A percentile compares a stretch with the other conserved stretches of the same genome.
phyloP scores from a whole-genome alignment of 2,329 filamentous ascomycete species.

The Periconia macrospinosa region DNA sequence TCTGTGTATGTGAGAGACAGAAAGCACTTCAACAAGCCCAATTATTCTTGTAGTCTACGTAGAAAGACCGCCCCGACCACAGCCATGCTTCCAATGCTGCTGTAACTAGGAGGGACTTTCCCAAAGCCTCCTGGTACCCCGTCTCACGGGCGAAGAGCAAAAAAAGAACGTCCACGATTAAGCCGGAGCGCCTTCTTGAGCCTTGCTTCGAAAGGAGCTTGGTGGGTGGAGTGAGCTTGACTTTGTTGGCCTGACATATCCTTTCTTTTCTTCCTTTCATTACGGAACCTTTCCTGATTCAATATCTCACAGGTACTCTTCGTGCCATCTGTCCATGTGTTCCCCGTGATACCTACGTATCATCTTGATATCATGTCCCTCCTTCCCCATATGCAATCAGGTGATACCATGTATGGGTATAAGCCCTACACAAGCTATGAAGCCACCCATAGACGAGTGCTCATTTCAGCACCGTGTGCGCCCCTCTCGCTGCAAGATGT shows the following conservation, averaged over 20 bases:
- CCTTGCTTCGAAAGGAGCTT: constrained; percentile 73
- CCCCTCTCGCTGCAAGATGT: constrained; percentile 85
- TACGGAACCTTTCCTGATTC: neutral
- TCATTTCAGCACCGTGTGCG: constrained; percentile 92
- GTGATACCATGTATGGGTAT: neutral
- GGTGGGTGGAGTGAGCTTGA: constrained; percentile 94
- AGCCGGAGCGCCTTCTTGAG: constrained; percentile 96
- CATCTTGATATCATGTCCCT: neutral
- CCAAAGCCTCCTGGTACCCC: constrained; percentile 78
- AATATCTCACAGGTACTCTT: neutral
- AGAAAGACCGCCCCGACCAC: constrained; percentile 54
- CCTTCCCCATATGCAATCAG: neutral
- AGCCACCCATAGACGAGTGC: neutral
- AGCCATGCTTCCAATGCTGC: constrained; percentile 48
- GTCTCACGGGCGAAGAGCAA: constrained; percentile 75
- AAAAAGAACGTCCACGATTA: constrained; percentile 79
- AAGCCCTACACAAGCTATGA: neutral
- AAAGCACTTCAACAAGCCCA: too few species aligned
- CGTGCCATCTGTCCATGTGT: neutral
- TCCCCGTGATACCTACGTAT: neutral
- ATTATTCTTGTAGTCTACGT: neutral
- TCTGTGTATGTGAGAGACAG: too few species aligned
- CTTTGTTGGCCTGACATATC: constrained; percentile 84
- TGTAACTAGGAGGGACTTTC: constrained; percentile 62
- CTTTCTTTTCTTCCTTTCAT: neutral